Percentiles rank a stretch among this genome's conserved stretches.
These are phyloP conservation scores for Gastrodia elata DNA, from an alignment of 106 monocot species.

Conservation along the genomic window DNA sequence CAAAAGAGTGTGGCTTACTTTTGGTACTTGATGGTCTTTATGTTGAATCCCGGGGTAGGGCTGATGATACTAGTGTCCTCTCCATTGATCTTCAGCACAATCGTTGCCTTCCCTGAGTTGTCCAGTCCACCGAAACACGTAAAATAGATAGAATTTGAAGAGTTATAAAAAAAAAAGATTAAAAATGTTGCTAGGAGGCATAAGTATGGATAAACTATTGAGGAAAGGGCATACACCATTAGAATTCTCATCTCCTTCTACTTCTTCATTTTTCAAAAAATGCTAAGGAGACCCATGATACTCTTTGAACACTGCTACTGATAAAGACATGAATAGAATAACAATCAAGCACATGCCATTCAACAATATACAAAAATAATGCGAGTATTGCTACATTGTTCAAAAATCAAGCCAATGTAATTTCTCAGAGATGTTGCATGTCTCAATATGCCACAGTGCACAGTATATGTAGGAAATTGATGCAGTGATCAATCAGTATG, in stretches of 20 bases:
- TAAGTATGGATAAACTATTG: background rate
- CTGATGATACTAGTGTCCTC: slow-evolving; percentile 94
- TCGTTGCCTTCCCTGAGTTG: slow-evolving; percentile 95
- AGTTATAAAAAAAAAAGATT: background rate
- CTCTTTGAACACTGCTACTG: background rate
- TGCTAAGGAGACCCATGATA: slow-evolving; percentile 87
- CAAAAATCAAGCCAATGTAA: too few relatives aligned
- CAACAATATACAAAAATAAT: background rate
- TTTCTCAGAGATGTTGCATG: too few relatives aligned
- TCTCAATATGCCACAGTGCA: too few relatives aligned
- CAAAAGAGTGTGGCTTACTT: slow-evolving; percentile 29
- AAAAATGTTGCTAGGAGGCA: background rate
- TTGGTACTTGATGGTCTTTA: slow-evolving; percentile 86
- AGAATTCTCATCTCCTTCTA: slow-evolving; percentile 94
- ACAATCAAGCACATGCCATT: background rate
- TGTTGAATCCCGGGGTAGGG: slow-evolving; percentile 93
- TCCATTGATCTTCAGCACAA: slow-evolving; percentile 88
- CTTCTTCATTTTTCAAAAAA: slow-evolving; percentile 89
- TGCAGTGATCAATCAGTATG: too few relatives aligned
- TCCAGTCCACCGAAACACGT: slow-evolving; percentile 53
- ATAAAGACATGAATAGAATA: background rate
- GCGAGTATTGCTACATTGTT: too few relatives aligned
- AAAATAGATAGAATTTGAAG: background rate
- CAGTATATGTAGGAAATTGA: too few relatives aligned
- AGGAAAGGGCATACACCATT: background rate